Percentiles rank a stretch among this genome's conserved stretches.
phyloP scores from a whole-genome alignment of 768 basidiomycete species.

The Suillus spraguei region DNA sequence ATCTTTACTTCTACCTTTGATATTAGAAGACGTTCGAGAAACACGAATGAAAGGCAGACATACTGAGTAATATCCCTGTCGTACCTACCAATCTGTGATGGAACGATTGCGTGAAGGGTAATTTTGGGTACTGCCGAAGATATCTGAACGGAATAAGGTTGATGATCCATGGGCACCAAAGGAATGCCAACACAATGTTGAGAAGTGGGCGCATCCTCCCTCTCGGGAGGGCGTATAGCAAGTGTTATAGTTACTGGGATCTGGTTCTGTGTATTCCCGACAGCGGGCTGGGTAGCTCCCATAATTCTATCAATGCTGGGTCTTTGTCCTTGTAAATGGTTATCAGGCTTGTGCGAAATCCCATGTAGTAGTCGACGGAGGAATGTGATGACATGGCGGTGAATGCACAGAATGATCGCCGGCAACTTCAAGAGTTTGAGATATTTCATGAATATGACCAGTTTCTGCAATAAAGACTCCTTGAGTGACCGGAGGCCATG shows the following conservation, averaged over 20 bases:
- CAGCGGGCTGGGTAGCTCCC: neutral
- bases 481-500: neutral
- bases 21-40: neutral
- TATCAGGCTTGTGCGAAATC: neutral
- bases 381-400: neutral
- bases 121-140: neutral
- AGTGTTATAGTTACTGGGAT: neutral
- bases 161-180: neutral
- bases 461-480: neutral
- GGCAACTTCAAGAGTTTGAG: neutral
- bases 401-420: neutral
- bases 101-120: neutral
- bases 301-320: neutral
- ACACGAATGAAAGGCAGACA: neutral
- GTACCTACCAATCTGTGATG: constrained; percentile 1
- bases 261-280: neutral
- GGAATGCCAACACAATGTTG: neutral
- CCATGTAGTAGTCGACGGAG: constrained; percentile 3
- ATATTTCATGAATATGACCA: neutral
- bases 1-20: neutral
- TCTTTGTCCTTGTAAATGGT: neutral
- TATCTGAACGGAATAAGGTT: neutral
- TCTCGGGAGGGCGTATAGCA: neutral
- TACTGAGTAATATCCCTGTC: neutral
- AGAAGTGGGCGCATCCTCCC: neutral